These are phyloP conservation scores for Eucalyptus decipiens DNA, from an alignment of 345 rosid species.

Conservation along the genomic window DNA sequence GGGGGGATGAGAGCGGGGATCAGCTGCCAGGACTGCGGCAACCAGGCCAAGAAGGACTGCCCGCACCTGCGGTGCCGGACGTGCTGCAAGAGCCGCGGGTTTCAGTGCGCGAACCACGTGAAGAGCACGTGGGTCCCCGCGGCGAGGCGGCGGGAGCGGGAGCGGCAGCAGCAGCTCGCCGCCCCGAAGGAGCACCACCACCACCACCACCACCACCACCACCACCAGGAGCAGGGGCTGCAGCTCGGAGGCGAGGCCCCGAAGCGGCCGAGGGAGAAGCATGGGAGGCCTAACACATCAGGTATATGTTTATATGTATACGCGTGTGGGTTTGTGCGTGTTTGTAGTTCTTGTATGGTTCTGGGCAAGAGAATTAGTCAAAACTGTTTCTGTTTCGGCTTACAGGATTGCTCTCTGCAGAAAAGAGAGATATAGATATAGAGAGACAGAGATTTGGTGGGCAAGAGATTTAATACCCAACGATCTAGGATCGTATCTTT, in stretches of 20 bases:
- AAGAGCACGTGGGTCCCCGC: constrained; percentile 95
- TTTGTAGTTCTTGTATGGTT: neutral
- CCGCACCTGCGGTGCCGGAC: constrained; percentile 68
- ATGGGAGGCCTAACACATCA: neutral
- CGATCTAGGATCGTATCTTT: neutral
- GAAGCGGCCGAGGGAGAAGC: neutral
- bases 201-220: neutral
- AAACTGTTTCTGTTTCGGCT: neutral
- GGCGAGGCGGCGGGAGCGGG: constrained; percentile 55
- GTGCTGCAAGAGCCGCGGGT: constrained; percentile 86
- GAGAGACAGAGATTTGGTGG: neutral
- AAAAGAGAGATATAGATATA: neutral
- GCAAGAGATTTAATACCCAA: neutral
- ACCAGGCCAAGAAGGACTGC: constrained; percentile 89
- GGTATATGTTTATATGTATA: neutral
- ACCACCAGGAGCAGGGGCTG: neutral
- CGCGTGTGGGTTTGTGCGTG: neutral
- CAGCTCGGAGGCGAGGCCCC: neutral
- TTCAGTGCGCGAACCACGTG: constrained; percentile 65
- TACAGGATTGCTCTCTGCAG: neutral
- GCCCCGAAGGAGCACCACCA: constrained; percentile 1
- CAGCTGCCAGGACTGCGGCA: constrained; percentile 86
- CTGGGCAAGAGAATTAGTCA: neutral
- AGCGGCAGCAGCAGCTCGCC: constrained; percentile 11
- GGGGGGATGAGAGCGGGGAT: constrained; percentile 9